These are phyloP conservation scores for Trypanosoma avium DNA, from an alignment of 208 protist genomes.

Conservation along the genomic window DNA sequence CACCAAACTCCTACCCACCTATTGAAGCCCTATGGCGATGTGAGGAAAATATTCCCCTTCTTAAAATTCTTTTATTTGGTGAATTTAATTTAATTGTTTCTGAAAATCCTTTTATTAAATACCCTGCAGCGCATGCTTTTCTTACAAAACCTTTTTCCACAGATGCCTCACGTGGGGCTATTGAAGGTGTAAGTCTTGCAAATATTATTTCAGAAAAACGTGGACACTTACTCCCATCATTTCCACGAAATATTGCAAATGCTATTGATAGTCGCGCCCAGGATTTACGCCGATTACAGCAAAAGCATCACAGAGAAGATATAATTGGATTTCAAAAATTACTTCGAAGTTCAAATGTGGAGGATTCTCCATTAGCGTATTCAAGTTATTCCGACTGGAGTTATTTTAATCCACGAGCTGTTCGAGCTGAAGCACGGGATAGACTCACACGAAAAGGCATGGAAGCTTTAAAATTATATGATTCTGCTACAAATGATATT, in stretches of 20 bases:
- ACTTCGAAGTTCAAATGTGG: slow-evolving; percentile 33
- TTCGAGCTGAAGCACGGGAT: slow-evolving; percentile 78
- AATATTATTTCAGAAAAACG: slow-evolving; percentile 70
- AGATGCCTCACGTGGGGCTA: slow-evolving; percentile 2
- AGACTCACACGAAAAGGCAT: slow-evolving; percentile 46
- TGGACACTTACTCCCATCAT: slow-evolving; percentile 56
- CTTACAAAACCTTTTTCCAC: slow-evolving; percentile 60
- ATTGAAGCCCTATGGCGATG: slow-evolving; percentile 75
- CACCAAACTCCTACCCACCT: slow-evolving; percentile 53
- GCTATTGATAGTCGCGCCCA: slow-evolving; percentile 62
- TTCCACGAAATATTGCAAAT: slow-evolving; percentile 48
- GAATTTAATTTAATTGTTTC: slow-evolving; percentile 86
- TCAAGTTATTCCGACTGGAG: slow-evolving; percentile 70
- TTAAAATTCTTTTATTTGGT: slow-evolving; percentile 82
- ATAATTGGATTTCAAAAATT: slow-evolving; percentile 59
- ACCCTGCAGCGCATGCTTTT: slow-evolving; percentile 63
- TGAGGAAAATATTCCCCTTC: slow-evolving; percentile 73
- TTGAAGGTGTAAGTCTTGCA: slow-evolving; percentile 48
- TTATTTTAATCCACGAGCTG: slow-evolving; percentile 83
- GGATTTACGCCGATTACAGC: slow-evolving; percentile 74
- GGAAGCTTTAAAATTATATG: slow-evolving; percentile 60
- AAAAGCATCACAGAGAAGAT: slow-evolving; percentile 82
- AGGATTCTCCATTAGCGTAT: slow-evolving; percentile 56
- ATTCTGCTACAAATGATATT: slow-evolving; percentile 56
- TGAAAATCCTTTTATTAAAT: slow-evolving; percentile 81